Base-by-base conservation (phyloP, 345 rosid genomes). In the Psidium friedrichsthalianum region DNA sequence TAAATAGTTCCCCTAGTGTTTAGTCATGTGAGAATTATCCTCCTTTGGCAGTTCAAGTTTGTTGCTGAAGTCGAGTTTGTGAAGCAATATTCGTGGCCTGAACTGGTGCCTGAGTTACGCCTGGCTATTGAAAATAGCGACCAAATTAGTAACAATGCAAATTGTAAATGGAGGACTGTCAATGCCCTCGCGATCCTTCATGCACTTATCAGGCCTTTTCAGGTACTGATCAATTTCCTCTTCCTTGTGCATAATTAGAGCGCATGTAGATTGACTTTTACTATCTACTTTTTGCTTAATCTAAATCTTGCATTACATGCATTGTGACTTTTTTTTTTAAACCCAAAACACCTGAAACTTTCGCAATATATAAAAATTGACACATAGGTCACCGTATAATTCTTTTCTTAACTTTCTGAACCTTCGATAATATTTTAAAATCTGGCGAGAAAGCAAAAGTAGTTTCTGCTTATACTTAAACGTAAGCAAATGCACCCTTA, bases 11-110 rank as follows among this genome's bases (percentile, higher is more conserved):
- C 4, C 1, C 14, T 36, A 2, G 80, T 18, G 47, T 36, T 69
- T 36, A 4, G 14, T 69, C 47, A 69, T 24, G 47, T 18, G 80
- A 69, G 6, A 18, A 9, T 69, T 82, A 24, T 47, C 56, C 56
- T 82, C 83, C 64, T 84, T 89, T 87, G 88, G 87, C 94, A 96
- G 98, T 92, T 94, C 82, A 93, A 93, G 78, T 81, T 91, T 57
- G 87, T 94, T 88, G 92, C 89, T 84, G 91, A 90, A 69, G 90
- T 91, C 4, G 98, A 93, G 90, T 94, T 93, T 87, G 93, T 92
- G 85, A 92, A 92, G 93, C 91, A 91, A 86, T 90, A 94, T 88
- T 89, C 84, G 82, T 96, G 98, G 98, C 98, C 96, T 42, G 95
- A 93, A 78, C 98, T 94, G 89, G 93, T 96, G 69, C 92, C 92